Evolutionary conservation across 2,329 filamentous ascomycete species (phyloP).

Genomic region (Pseudogymnoascus sp.): DNA sequence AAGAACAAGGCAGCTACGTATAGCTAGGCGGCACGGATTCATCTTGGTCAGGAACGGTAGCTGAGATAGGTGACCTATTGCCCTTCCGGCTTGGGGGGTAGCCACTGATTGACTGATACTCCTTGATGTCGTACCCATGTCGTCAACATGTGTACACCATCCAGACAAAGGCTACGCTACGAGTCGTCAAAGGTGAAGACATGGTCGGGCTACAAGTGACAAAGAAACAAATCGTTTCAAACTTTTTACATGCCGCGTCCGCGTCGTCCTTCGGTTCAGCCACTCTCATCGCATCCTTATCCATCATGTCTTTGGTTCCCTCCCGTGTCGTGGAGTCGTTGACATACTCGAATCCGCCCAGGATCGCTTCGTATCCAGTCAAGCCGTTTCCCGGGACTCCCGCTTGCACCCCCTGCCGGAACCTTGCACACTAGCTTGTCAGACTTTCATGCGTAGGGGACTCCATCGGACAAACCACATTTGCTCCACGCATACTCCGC

Average conservation of each 20-base stretch:
- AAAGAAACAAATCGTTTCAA: slow-evolving; percentile 8
- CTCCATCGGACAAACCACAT: slow-evolving; percentile 11
- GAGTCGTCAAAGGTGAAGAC: not conserved
- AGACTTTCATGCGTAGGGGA: slow-evolving; percentile 10
- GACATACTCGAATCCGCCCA: not conserved
- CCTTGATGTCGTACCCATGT: not conserved
- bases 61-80: not conserved
- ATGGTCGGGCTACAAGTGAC: not conserved
- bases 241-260: not conserved
- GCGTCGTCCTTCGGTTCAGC: slow-evolving; percentile 8
- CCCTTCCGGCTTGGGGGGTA: not conserved
- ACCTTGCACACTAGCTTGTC: slow-evolving; percentile 8
- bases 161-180: slow-evolving; percentile 3
- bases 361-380: slow-evolving; percentile 6
- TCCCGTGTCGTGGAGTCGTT: slow-evolving; percentile 1
- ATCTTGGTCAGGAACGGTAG: not conserved
- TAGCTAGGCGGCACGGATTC: not conserved
- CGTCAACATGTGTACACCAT: slow-evolving; percentile 2
- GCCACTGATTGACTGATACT: not conserved
- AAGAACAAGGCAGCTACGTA: not conserved
- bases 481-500: slow-evolving; percentile 10
- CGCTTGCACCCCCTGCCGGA: slow-evolving; percentile 4
- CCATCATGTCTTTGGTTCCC: slow-evolving; percentile 5
- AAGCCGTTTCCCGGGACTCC: not conserved
- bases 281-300: not conserved